Conservation (phyloP, 345 rosid genomes). For the Eucalyptus camaldulensis region DNA sequence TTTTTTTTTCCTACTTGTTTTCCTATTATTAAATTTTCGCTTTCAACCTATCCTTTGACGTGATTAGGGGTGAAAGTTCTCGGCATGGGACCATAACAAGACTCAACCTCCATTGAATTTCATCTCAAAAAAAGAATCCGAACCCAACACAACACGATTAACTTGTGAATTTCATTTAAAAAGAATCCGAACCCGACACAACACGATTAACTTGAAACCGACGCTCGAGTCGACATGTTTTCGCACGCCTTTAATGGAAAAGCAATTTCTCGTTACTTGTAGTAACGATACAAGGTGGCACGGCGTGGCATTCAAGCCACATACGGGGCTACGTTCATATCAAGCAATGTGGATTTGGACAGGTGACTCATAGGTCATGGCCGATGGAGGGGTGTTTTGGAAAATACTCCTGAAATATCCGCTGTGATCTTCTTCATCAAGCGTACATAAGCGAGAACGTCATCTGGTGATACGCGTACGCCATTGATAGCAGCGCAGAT, state of each 20-base stretch:
- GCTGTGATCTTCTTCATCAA: neutral
- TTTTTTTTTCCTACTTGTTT: neutral
- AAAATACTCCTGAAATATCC: neutral
- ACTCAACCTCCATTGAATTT: neutral
- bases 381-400: neutral
- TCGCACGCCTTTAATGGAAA: neutral
- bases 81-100: neutral
- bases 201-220: accelerated
- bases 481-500: neutral
- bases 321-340: neutral
- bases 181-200: neutral
- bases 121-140: no score
- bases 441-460: neutral
- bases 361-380: neutral
- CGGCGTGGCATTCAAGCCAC: neutral
- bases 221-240: neutral
- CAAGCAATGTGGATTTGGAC: neutral
- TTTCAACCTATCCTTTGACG: neutral
- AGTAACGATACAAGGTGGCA: neutral
- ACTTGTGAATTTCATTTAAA: neutral
- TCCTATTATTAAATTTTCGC: neutral
- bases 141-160: neutral
- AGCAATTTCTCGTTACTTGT: neutral
- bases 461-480: neutral
- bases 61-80: neutral